phyloP scores from a whole-genome alignment of 2,329 filamentous ascomycete genomes.

The Pseudofabraea citricarpa region DNA sequence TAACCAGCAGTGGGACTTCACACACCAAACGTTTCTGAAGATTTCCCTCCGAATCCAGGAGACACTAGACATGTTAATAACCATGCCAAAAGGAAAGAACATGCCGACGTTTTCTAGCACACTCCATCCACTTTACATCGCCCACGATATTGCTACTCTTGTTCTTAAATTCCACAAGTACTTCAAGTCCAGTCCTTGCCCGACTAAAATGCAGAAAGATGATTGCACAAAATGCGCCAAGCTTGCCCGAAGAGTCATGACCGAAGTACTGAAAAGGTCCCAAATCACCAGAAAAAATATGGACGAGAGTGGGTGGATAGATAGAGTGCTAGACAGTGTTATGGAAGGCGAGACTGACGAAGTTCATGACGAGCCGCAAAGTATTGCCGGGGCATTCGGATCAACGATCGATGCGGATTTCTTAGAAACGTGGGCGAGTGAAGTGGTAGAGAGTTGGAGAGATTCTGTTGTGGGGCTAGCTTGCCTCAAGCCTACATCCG shows the following conservation, averaged over 20 bases:
- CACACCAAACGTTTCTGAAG: too few species aligned
- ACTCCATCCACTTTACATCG: conserved; percentile 24
- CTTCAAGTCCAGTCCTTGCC: conserved; percentile 7
- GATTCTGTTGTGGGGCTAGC: conserved; percentile 25
- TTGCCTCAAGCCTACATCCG: conserved; percentile 12
- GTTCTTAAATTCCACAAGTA: conserved; percentile 15
- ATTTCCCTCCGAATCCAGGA: too few species aligned
- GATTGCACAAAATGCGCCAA: neutral
- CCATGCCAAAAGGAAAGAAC: neutral
- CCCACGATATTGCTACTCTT: conserved; percentile 19
- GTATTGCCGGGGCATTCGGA: conserved; percentile 14
- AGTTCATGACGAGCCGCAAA: conserved; percentile 2
- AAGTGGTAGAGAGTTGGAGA: conserved; percentile 27
- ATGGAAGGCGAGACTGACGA: conserved; percentile 6
- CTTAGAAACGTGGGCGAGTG: conserved; percentile 27
- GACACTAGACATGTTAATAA: too few species aligned
- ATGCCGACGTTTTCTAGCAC: conserved; percentile 14
- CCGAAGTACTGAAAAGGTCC: conserved; percentile 15
- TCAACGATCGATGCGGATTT: conserved; percentile 22
- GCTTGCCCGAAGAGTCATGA: conserved; percentile 11
- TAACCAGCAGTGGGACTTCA: too few species aligned
- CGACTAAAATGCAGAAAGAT: too few species aligned
- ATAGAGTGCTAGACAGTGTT: conserved; percentile 22
- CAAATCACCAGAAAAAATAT: conserved; percentile 20
- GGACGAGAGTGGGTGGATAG: conserved; percentile 29